phyloP scores from a whole-genome alignment of 2,329 filamentous ascomycete species.

The Ophiosphaerella korrae region DNA sequence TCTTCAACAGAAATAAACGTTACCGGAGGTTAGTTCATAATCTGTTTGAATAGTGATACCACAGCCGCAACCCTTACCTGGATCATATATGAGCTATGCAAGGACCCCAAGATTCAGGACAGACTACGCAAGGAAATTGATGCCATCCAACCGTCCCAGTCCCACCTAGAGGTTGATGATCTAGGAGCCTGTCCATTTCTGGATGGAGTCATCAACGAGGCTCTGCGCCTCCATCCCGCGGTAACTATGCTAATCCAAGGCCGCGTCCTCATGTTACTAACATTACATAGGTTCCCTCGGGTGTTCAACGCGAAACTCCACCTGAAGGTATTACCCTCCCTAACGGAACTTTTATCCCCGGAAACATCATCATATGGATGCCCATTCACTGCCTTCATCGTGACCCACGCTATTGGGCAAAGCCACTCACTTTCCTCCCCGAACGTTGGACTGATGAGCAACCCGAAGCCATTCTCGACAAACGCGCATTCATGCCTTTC shows the following conservation, averaged over 20 bases:
- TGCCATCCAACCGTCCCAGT: constrained; percentile 15
- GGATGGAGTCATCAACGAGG: constrained; percentile 40
- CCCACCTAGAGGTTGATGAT: constrained; percentile 33
- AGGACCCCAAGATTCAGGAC: constrained; percentile 22
- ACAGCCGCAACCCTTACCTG: constrained; percentile 35
- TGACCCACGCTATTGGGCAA: constrained; percentile 32
- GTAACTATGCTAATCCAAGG: constrained; percentile 12
- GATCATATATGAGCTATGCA: constrained; percentile 39
- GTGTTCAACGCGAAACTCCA: constrained; percentile 41
- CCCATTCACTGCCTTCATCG: constrained; percentile 38
- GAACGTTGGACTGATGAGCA: constrained; percentile 38
- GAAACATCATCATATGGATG: constrained; percentile 35
- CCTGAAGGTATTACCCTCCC: constrained; percentile 39
- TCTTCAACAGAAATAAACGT: not conserved
- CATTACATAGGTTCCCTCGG: constrained; percentile 30
- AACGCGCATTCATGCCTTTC: constrained; percentile 72
- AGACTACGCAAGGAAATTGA: constrained; percentile 31
- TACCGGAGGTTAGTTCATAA: not conserved
- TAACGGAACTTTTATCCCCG: constrained; percentile 38
- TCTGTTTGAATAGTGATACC: constrained; percentile 28
- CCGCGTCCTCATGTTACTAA: constrained; percentile 5
- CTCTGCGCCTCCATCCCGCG: constrained; percentile 37
- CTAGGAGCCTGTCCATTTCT: constrained; percentile 32
- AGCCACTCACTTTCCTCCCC: constrained; percentile 33
- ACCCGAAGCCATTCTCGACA: constrained; percentile 28